phyloP scores from a whole-genome alignment of 495 filamentous ascomycete species.

The Podospora conica region DNA sequence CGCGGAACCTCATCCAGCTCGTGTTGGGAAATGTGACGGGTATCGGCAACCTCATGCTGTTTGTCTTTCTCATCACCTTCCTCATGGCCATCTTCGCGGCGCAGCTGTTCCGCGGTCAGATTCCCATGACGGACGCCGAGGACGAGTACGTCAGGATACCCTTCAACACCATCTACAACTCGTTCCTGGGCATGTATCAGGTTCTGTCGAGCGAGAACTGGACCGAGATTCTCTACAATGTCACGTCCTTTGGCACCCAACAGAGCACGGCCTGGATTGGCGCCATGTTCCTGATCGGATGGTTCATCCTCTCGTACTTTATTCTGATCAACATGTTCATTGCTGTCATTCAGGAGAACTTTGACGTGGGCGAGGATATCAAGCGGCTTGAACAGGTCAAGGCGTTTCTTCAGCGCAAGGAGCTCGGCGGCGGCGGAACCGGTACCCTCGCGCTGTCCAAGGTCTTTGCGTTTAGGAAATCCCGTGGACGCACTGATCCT shows the following conservation, averaged over 20 bases:
- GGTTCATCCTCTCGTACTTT: slow-evolving; percentile 93
- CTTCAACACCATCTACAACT: slow-evolving; percentile 88
- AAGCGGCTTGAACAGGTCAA: slow-evolving; percentile 95
- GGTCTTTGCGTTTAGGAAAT: slow-evolving; percentile 75
- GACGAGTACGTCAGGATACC: slow-evolving; percentile 58
- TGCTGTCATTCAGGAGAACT: slow-evolving; percentile 99
- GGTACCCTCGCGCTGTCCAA: slow-evolving; percentile 80
- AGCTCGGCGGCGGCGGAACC: slow-evolving; percentile 58
- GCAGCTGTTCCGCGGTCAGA: slow-evolving; percentile 84
- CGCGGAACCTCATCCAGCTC: slow-evolving; percentile 72
- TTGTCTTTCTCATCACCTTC: slow-evolving; percentile 93
- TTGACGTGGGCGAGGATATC: slow-evolving; percentile 98
- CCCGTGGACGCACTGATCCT: slow-evolving; percentile 64
- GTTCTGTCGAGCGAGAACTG: slow-evolving; percentile 97
- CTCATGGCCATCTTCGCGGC: slow-evolving; percentile 88
- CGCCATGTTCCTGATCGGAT: slow-evolving; percentile 84
- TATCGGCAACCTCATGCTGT: slow-evolving; percentile 89
- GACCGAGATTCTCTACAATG: slow-evolving; percentile 80
- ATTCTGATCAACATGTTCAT: slow-evolving; percentile 99
- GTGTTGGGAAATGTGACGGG: slow-evolving; percentile 90
- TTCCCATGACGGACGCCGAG: slow-evolving; percentile 53
- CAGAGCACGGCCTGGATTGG: slow-evolving; percentile 84
- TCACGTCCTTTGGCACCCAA: slow-evolving; percentile 57
- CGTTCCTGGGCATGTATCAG: slow-evolving; percentile 97
- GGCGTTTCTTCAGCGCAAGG: slow-evolving; percentile 85